A percentile compares a stretch with the other conserved stretches of the same genome.
Conservation (phyloP, 345 rosid genomes). For the Brassica juncea region DNA sequence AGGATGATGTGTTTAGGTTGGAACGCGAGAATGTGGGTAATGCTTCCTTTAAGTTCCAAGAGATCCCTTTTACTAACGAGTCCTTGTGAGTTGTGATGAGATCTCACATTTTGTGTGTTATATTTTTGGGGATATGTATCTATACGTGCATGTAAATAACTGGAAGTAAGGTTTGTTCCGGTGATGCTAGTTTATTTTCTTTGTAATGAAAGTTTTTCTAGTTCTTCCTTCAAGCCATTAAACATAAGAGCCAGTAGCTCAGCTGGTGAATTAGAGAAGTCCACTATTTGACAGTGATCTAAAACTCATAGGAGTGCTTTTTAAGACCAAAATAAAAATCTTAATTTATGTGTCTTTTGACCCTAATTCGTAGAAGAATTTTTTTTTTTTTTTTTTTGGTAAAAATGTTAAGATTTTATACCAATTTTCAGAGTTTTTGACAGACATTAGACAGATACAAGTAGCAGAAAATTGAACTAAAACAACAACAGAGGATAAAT, state of each 20-base stretch:
- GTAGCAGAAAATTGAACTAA: no score
- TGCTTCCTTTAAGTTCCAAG: conserved; percentile 78
- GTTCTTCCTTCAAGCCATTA: background rate
- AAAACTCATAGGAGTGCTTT: background rate
- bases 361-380: background rate
- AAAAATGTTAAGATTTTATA: no score
- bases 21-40: conserved; percentile 75
- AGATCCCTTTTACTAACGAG: conserved; percentile 62
- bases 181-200: conserved; percentile 6
- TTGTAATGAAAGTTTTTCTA: background rate
- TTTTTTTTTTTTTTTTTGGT: no score
- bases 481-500: no score
- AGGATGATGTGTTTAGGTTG: conserved; percentile 35
- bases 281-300: background rate
- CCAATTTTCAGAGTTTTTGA: no score
- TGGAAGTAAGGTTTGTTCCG: conserved; percentile 2
- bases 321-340: background rate
- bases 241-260: background rate
- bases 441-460: no score
- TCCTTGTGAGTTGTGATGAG: conserved; percentile 35
- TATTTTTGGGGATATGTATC: conserved; percentile 11
- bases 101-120: background rate
- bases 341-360: no score
- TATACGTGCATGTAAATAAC: conserved; percentile 29
- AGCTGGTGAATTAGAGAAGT: background rate